phyloP scores from a whole-genome alignment of 257 asterid genomes.

The Voacanga thouarsii region DNA sequence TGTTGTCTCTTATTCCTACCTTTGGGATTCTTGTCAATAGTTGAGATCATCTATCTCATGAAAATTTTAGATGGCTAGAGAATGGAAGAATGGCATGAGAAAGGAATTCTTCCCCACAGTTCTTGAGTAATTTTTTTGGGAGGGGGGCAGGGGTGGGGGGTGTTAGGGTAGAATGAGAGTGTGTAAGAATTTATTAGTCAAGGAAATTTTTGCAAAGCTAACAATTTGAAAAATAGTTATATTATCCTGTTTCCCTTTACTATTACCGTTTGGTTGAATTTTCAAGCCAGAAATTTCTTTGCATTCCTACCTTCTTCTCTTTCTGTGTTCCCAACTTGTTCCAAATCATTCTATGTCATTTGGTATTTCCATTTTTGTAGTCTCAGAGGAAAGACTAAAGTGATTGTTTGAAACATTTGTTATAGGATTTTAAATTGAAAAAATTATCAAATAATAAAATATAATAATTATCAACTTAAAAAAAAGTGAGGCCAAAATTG shows the following conservation, averaged over 20 bases:
- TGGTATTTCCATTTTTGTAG: neutral
- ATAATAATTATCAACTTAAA: too few species aligned
- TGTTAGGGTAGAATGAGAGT: neutral
- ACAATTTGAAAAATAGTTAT: neutral
- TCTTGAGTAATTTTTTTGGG: too few species aligned
- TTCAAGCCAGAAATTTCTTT: neutral
- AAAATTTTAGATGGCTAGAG: neutral
- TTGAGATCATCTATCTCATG: neutral
- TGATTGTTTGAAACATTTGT: neutral
- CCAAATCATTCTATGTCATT: slow-evolving; percentile 1
- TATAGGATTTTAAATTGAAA: too few species aligned
- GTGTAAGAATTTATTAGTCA: neutral
- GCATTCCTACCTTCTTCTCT: neutral
- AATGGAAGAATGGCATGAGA: too few species aligned
- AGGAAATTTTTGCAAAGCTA: too few species aligned
- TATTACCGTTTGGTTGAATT: neutral
- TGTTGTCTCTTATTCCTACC: neutral
- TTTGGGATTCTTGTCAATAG: neutral
- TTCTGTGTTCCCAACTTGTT: neutral
- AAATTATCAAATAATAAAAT: too few species aligned
- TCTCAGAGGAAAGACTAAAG: neutral
- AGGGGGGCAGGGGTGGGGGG: too few species aligned
- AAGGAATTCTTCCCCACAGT: neutral
- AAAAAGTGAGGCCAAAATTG: too few species aligned
- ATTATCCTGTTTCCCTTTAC: too few species aligned